Evolutionary conservation across 441 rosid species (phyloP).

Genomic region (Raphanus hybrid): DNA sequence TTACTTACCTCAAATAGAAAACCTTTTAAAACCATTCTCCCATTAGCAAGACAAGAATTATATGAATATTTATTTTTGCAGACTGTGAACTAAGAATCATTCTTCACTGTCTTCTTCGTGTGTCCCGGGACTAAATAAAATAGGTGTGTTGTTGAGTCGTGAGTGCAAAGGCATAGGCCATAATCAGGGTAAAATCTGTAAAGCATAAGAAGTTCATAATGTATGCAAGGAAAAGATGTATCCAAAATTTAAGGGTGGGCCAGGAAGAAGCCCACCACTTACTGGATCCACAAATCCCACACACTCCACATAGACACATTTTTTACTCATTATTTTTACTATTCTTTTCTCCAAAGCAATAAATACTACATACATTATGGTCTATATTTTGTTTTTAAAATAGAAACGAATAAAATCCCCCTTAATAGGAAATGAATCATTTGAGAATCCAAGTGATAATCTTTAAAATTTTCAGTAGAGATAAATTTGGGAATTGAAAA

Average conservation of each 20-base stretch:
- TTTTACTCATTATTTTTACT: not conserved
- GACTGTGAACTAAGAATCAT: not conserved
- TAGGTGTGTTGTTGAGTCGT: constrained; percentile 8
- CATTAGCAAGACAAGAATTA: not conserved
- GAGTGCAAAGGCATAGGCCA: constrained; percentile 22
- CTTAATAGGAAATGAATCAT: not conserved
- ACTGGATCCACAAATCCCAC: constrained; percentile 20
- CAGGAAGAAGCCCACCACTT: constrained; percentile 21
- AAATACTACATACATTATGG: not conserved
- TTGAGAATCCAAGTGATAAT: constrained; percentile 1
- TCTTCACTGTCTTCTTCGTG: constrained; percentile 1
- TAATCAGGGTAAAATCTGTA: constrained; percentile 31
- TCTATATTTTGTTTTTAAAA: too few species aligned
- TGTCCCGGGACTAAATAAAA: not conserved
- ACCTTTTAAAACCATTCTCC: constrained; percentile 14
- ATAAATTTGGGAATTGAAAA: too few species aligned
- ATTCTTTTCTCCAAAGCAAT: not conserved
- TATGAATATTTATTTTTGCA: too few species aligned
- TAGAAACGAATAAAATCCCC: not conserved
- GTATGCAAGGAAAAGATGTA: not conserved
- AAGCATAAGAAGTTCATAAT: constrained; percentile 16
- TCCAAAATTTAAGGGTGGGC: constrained; percentile 18
- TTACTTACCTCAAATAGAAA: not conserved
- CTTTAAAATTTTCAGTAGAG: not conserved
- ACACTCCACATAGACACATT: not conserved